phyloP scores from a whole-genome alignment of 108 stramenopile species.

The Fragilaria crotonensis region DNA sequence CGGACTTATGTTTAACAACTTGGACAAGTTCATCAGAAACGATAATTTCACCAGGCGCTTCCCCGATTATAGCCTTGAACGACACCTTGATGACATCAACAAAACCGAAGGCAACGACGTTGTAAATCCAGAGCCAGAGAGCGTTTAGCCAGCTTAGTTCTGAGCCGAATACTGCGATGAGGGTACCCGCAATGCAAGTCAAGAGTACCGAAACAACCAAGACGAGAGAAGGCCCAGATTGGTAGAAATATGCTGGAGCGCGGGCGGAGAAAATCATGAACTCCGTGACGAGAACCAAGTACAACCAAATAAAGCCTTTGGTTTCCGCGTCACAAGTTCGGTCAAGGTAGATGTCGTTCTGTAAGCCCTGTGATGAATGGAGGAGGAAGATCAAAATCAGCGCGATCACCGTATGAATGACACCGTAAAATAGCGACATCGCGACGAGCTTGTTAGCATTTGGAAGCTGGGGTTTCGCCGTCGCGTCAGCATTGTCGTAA shows the following conservation, averaged over 20 bases:
- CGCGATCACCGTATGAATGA: conserved; percentile 37
- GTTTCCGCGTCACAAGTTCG: too few relatives aligned
- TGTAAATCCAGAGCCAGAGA: conserved; percentile 35
- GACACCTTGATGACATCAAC: conserved; percentile 43
- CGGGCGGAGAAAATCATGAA: conserved; percentile 57
- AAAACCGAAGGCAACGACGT: conserved; percentile 33
- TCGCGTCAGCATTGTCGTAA: conserved; percentile 75
- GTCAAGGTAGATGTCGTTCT: conserved; percentile 21
- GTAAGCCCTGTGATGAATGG: conserved; percentile 8
- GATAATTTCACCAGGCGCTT: conserved; percentile 44
- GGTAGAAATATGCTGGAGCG: conserved; percentile 37
- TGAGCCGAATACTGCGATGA: conserved; percentile 25
- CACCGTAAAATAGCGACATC: conserved; percentile 43
- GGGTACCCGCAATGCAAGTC: conserved; percentile 27
- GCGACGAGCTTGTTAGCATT: conserved; percentile 39
- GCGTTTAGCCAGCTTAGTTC: conserved; percentile 19
- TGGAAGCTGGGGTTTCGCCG: conserved; percentile 33
- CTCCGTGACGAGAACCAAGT: too few relatives aligned
- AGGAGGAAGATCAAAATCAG: conserved; percentile 51
- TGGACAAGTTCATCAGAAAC: conserved; percentile 33
- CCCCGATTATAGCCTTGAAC: conserved; percentile 36
- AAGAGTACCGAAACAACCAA: conserved; percentile 36
- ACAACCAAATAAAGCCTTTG: too few relatives aligned
- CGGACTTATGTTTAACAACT: conserved; percentile 17
- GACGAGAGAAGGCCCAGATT: conserved; percentile 25